Percentiles rank a stretch among this genome's conserved stretches.
Evolutionary conservation across 2,329 filamentous ascomycete species (phyloP).

Genomic region (Hypoxylon sp.): DNA sequence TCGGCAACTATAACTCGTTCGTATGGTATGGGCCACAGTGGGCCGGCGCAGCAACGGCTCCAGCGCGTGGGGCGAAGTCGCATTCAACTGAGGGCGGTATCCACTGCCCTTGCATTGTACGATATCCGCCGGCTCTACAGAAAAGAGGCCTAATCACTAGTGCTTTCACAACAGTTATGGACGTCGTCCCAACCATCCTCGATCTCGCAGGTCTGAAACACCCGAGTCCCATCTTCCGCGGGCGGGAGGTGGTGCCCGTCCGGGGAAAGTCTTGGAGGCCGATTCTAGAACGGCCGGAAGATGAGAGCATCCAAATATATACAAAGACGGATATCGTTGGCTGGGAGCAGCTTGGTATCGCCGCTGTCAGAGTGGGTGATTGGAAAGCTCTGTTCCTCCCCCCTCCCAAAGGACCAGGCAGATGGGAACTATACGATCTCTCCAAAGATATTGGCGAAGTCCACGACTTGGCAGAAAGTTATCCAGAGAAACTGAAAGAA

Average conservation of each 20-base stretch:
- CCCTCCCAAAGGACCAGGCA: slow-evolving; percentile 39
- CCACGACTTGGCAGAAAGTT: slow-evolving; percentile 38
- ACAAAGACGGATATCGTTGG: slow-evolving; percentile 34
- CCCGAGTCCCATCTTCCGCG: slow-evolving; percentile 44
- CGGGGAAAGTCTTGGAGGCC: slow-evolving; percentile 44
- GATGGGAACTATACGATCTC: slow-evolving; percentile 44
- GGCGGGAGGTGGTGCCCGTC: slow-evolving; percentile 41
- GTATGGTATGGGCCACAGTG: slow-evolving; percentile 72
- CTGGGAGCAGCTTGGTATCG: slow-evolving; percentile 45
- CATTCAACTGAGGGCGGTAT: slow-evolving; percentile 66
- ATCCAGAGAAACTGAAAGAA: slow-evolving; percentile 38
- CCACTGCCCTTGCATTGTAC: slow-evolving; percentile 61
- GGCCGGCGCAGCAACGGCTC: slow-evolving; percentile 59
- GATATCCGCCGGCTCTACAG: slow-evolving; percentile 33
- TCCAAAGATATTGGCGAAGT: slow-evolving; percentile 40
- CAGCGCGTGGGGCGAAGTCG: slow-evolving; percentile 52
- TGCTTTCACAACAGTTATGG: slow-evolving; percentile 68
- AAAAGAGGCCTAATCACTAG: slow-evolving; percentile 58
- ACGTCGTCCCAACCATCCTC: slow-evolving; percentile 64
- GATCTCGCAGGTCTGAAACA: slow-evolving; percentile 63
- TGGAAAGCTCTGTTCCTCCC: slow-evolving; percentile 44
- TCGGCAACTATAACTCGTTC: slow-evolving; percentile 68
- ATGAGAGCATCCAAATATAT: slow-evolving; percentile 40
- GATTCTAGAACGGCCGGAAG: slow-evolving; percentile 37
- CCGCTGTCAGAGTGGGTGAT: slow-evolving; percentile 39